Evolutionary conservation across 2,329 filamentous ascomycete species (phyloP).

Genomic region (Aspergillus jensenii): DNA sequence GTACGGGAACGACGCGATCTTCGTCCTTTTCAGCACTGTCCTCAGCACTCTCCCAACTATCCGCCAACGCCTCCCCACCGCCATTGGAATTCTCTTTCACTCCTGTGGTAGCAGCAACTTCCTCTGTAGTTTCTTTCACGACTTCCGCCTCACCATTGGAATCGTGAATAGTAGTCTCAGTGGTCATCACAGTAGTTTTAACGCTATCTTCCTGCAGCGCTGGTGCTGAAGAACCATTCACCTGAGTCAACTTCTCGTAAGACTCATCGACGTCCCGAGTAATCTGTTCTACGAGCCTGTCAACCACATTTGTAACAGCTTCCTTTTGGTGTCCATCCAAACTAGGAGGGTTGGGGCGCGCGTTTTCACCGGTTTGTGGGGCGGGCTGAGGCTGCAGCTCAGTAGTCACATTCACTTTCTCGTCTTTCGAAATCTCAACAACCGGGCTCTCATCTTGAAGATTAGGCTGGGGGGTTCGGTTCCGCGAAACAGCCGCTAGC

Average conservation of each 20-base stretch:
- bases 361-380: constrained; percentile 11
- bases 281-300: constrained; percentile 62
- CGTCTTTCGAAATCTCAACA: constrained; percentile 26
- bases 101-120: constrained; percentile 30
- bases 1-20: constrained; percentile 70
- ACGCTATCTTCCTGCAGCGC: constrained; percentile 36
- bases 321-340: constrained; percentile 51
- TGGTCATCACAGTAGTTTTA: constrained; percentile 34
- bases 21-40: constrained; percentile 66
- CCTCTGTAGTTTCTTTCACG: constrained; percentile 55
- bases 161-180: constrained; percentile 36
- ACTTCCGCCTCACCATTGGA: constrained; percentile 50
- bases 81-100: constrained; percentile 58
- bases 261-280: constrained; percentile 65
- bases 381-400: constrained; percentile 18
- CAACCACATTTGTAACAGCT: constrained; percentile 70
- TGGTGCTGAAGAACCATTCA: constrained; percentile 44
- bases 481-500: constrained; percentile 64
- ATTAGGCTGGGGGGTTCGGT: constrained; percentile 52
- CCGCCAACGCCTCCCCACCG: constrained; percentile 62
- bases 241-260: constrained; percentile 57
- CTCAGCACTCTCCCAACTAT: constrained; percentile 89
- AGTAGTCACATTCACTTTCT: constrained; percentile 24
- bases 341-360: constrained; percentile 24
- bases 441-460: constrained; percentile 43